Evolutionary conservation across 148 eudicot genomes (phyloP), one percentile per base, ranked within the genome.

Genomic region (Diospyros lotus): DNA sequence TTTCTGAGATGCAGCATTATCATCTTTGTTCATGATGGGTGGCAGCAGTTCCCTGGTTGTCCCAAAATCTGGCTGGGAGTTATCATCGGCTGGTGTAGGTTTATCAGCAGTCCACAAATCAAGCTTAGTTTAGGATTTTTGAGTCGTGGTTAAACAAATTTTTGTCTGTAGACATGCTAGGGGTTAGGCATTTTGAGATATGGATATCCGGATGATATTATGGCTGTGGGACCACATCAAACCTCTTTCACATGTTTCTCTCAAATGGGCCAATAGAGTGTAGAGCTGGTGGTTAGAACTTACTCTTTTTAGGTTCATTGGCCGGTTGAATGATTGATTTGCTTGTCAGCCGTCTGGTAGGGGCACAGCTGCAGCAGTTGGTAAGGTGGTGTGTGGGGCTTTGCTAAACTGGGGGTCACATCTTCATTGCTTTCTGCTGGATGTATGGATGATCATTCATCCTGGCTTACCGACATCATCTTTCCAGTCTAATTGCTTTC

Each of bases 131-230:
- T 51, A 44, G 51, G 64, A 69, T 62, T 69, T 55, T 64, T 69
- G 54, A 5, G 39, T 59, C 17, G 67, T 58, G 4, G 64, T 17
- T 18, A 60, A 52, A 45, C 40, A 40, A 58, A 59, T 9, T 17
- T 7, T 3, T 68, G 51, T 75, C 54, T 68, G 65, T 67, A 56
- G 79, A 63, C 79, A 39, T 70, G 72, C 42, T 4, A 56, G 13
- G 39, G n/a, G 73, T 28, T 28, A 48, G 63, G 48, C 62, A 8
- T 41, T 42, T 55, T 54, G 62, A 45, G 38, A 70, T 54, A 14
- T 50, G 48, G 28, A 28, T 41, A 48, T 48, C 52, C 8, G 4
- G 52, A 28, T 28, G 6, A 48, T 48, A 48, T 48, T 48, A 48
- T 48, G 52, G 52, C 52, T 1, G 52, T 48, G 52, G 52, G 52